A percentile compares a stretch with the other conserved stretches of the same genome.
Evolutionary conservation across 768 basidiomycete genomes (phyloP).

Genomic region (Leccinum ochraceum): DNA sequence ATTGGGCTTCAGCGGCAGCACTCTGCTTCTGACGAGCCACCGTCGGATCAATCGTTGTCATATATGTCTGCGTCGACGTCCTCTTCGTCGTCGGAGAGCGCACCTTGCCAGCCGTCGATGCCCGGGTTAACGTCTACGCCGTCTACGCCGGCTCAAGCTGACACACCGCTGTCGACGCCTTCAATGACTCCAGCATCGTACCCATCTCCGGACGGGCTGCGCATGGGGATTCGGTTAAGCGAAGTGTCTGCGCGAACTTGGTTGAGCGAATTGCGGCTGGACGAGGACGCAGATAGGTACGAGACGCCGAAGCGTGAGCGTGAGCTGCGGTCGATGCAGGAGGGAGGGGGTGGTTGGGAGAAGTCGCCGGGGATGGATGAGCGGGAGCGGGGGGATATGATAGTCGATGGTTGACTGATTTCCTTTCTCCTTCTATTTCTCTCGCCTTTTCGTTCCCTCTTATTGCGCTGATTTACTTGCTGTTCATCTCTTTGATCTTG

Average conservation of each 20-base stretch:
- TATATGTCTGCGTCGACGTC: background rate
- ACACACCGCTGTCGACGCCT: conserved; percentile 31
- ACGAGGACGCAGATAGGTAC: conserved; percentile 22
- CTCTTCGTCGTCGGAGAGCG: background rate
- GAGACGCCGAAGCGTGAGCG: conserved; percentile 26
- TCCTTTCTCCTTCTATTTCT: background rate
- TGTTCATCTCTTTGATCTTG: background rate
- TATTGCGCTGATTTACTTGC: background rate
- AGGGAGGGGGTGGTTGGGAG: conserved; percentile 5
- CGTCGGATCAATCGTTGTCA: conserved; percentile 5
- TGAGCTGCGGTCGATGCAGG: conserved; percentile 10
- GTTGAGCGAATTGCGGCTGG: conserved; percentile 32
- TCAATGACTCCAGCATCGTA: conserved; percentile 28
- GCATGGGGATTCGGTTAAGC: conserved; percentile 25
- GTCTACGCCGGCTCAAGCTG: conserved; percentile 31
- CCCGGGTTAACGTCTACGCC: conserved; percentile 34
- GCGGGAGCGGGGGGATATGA: conserved; percentile 15
- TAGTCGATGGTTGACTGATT: conserved; percentile 18
- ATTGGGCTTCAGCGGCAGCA: conserved; percentile 70
- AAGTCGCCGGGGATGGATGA: conserved; percentile 4
- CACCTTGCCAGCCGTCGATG: conserved; percentile 19
- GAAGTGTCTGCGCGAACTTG: conserved; percentile 32
- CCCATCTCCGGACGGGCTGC: conserved; percentile 29
- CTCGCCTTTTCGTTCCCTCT: background rate
- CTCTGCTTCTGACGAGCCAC: conserved; percentile 21